phyloP scores from a whole-genome alignment of 164 flowering plant species.

The Santalum album region DNA sequence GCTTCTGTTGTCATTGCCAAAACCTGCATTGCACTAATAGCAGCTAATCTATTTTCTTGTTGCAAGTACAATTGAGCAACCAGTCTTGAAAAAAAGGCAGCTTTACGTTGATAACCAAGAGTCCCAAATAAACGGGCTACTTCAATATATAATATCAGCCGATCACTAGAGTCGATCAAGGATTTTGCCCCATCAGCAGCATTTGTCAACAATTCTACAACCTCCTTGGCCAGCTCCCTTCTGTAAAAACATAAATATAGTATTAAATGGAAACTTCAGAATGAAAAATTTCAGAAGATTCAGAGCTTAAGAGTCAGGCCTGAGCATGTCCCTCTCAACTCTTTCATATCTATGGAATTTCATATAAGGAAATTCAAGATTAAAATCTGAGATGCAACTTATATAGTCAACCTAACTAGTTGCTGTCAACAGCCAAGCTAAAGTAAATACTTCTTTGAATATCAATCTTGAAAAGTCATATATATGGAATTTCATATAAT shows the following conservation, averaged over 20 bases:
- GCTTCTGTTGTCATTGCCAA: conserved; percentile 92
- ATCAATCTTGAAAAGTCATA: too few relatives aligned
- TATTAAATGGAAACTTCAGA: not conserved
- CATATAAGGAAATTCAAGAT: too few relatives aligned
- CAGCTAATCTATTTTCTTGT: conserved; percentile 82
- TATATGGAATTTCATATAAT: too few relatives aligned
- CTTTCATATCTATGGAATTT: too few relatives aligned
- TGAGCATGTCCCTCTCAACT: too few relatives aligned
- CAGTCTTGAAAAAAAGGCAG: conserved; percentile 97
- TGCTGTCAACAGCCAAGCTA: too few relatives aligned
- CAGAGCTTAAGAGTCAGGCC: too few relatives aligned
- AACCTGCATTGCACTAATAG: conserved; percentile 96
- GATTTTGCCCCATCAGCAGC: conserved; percentile 99
- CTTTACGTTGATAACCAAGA: conserved; percentile 91
- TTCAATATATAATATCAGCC: conserved; percentile 79
- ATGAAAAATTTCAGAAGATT: not conserved
- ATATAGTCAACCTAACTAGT: too few relatives aligned
- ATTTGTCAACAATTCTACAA: conserved; percentile 74
- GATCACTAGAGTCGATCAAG: conserved; percentile 93
- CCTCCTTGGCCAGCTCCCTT: conserved; percentile 80
- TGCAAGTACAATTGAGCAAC: conserved; percentile 95
- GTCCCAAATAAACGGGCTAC: conserved; percentile 90
- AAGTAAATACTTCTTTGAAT: too few relatives aligned
- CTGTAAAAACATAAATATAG: conserved; percentile 24
- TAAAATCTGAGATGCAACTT: too few relatives aligned